Evolutionary conservation across 176 grass and related monocot genomes (phyloP).

Genomic region (Triticum timopheevii): DNA sequence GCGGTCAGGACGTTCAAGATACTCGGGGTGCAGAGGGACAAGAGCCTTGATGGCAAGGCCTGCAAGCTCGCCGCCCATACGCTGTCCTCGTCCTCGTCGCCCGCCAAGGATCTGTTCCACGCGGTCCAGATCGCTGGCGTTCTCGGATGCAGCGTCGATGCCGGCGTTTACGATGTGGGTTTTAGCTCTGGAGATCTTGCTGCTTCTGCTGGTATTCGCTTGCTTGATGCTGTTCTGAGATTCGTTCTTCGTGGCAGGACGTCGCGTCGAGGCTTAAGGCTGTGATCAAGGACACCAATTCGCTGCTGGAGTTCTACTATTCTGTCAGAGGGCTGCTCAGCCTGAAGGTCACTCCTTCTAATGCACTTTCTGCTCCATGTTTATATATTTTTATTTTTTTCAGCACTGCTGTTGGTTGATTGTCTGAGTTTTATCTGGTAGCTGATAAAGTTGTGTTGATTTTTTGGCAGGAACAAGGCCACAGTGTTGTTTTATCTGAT

Average conservation of each 20-base stretch:
- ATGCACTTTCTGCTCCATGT: background rate
- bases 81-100: conserved; percentile 25
- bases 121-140: conserved; percentile 44
- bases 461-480: conserved; percentile 67
- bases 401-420: background rate
- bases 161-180: conserved; percentile 49
- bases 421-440: background rate
- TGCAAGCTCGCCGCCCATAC: conserved; percentile 48
- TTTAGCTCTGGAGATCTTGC: conserved; percentile 17
- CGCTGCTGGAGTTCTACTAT: conserved; percentile 82
- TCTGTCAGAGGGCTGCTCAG: conserved; percentile 63
- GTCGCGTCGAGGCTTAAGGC: conserved; percentile 58
- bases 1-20: conserved; percentile 53
- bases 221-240: conserved; percentile 27
- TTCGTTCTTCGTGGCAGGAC: conserved; percentile 42
- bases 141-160: conserved; percentile 41
- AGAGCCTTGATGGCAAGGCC: conserved; percentile 23
- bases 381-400: background rate
- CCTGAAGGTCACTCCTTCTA: conserved; percentile 57
- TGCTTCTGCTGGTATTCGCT: background rate
- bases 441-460: background rate
- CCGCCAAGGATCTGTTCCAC: conserved; percentile 65
- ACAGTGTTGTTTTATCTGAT: conserved; percentile 55
- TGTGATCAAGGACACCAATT: conserved; percentile 72
- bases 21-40: conserved; percentile 44